phyloP scores from a whole-genome alignment of 176 grass and related monocot genomes.

The Oryza longistaminata region DNA sequence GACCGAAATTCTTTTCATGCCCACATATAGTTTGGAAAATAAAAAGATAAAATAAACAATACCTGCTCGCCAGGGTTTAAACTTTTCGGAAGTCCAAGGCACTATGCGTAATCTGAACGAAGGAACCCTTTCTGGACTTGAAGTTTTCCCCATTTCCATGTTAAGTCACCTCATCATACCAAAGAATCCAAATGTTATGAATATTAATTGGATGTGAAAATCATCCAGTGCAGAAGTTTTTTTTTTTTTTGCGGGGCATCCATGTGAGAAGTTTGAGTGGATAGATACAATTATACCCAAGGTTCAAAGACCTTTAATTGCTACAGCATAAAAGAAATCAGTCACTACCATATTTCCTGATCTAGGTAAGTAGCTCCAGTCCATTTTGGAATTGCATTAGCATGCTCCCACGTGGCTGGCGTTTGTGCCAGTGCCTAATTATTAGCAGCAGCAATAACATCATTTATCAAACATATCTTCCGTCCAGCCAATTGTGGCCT shows the following conservation, averaged over 20 bases:
- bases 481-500: slow-evolving; percentile 83
- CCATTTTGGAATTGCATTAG: slow-evolving; percentile 84
- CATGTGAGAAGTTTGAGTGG: slow-evolving; percentile 1
- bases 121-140: slow-evolving; percentile 72
- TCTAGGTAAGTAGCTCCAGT: slow-evolving; percentile 58
- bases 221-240: no score
- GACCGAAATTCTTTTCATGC: slow-evolving; percentile 1
- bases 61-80: slow-evolving; percentile 89
- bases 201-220: slow-evolving; percentile 24
- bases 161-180: slow-evolving; percentile 70
- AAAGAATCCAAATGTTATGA: slow-evolving; percentile 12
- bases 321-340: slow-evolving; percentile 7
- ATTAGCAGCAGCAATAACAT: slow-evolving; percentile 78
- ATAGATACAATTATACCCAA: slow-evolving; percentile 22
- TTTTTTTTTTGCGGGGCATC: no score
- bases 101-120: slow-evolving; percentile 64
- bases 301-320: slow-evolving; percentile 10
- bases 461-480: slow-evolving; percentile 74
- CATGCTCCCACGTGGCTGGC: slow-evolving; percentile 86
- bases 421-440: slow-evolving; percentile 94
- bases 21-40: slow-evolving; percentile 6
- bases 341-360: slow-evolving; percentile 74
- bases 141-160: slow-evolving; percentile 98
- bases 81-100: slow-evolving; percentile 76
- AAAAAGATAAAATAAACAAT: slow-evolving; percentile 33